Evolutionary conservation across 192 early-diverging fungal genomes (phyloP).

Genomic region (Entomortierella parvispora): DNA sequence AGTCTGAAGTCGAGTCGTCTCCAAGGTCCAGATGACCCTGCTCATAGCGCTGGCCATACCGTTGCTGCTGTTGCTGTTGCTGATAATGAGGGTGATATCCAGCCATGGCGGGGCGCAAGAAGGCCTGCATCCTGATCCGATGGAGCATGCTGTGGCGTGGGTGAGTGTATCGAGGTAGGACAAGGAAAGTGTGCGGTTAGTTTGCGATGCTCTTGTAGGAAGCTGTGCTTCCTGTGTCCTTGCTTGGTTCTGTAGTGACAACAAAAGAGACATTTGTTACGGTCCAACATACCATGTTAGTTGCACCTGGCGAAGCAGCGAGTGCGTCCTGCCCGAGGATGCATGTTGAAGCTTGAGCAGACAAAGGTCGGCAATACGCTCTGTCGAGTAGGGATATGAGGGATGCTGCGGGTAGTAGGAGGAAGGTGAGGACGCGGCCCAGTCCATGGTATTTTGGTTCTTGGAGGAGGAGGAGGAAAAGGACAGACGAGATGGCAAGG

Average conservation of each 20-base stretch:
- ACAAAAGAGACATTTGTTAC: not conserved
- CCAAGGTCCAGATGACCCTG: slow-evolving; percentile 6
- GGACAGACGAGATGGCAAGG: too few relatives aligned
- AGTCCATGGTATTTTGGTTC: slow-evolving; percentile 14
- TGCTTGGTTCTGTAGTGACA: not conserved
- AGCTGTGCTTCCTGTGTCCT: too few relatives aligned
- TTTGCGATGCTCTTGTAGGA: not conserved
- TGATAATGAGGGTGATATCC: slow-evolving; percentile 26
- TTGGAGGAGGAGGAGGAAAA: not conserved
- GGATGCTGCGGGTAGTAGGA: not conserved
- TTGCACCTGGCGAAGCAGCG: slow-evolving; percentile 24
- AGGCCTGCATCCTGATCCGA: slow-evolving; percentile 37
- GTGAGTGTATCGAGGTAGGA: not conserved
- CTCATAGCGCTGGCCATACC: not conserved
- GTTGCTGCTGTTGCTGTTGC: slow-evolving; percentile 27
- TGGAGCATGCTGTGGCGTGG: slow-evolving; percentile 31
- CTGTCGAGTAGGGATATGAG: slow-evolving; percentile 13
- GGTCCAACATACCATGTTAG: slow-evolving; percentile 26
- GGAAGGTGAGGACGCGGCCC: slow-evolving; percentile 10
- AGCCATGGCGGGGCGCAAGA: slow-evolving; percentile 35
- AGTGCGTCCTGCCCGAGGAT: slow-evolving; percentile 22
- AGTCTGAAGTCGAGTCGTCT: slow-evolving; percentile 9
- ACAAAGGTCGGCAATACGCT: slow-evolving; percentile 27
- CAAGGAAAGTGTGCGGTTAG: too few relatives aligned
- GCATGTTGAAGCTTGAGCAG: slow-evolving; percentile 32